Conservation (phyloP, 2,329 filamentous ascomycete species). For the Keithomyces neogunnii region DNA sequence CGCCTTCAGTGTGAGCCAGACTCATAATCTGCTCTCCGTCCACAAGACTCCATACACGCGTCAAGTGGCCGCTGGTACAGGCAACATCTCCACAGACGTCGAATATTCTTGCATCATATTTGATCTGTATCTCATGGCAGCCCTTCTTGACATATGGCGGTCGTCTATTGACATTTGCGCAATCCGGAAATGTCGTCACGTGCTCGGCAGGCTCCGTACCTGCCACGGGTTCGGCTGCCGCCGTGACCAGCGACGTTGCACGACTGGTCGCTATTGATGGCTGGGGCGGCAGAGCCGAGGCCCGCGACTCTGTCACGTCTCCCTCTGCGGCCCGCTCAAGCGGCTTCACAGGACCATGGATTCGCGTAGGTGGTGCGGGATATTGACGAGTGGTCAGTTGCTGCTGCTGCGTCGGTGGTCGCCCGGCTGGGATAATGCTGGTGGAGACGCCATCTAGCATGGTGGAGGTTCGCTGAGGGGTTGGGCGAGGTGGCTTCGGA, state of each 20-base stretch:
- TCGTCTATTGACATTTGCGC: conserved; percentile 74
- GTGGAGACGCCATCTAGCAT: conserved; percentile 9
- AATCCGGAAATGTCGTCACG: conserved; percentile 68
- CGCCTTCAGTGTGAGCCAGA: conserved; percentile 73
- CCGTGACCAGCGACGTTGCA: background rate
- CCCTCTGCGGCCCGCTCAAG: conserved; percentile 26
- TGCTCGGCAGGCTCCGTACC: conserved; percentile 38
- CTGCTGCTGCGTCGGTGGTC: conserved; percentile 13
- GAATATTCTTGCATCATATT: conserved; percentile 79
- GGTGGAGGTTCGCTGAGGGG: conserved; percentile 17
- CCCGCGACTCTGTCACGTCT: conserved; percentile 6
- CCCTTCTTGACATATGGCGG: conserved; percentile 68
- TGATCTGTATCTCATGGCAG: conserved; percentile 68
- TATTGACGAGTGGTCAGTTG: conserved; percentile 17
- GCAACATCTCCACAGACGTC: conserved; percentile 83
- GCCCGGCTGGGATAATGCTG: conserved; percentile 16
- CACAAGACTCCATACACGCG: conserved; percentile 76
- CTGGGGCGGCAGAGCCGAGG: conserved; percentile 1
- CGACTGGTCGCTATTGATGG: conserved; percentile 10
- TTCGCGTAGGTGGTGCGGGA: conserved; percentile 20
- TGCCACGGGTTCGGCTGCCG: conserved; percentile 13
- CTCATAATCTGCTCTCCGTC: conserved; percentile 78
- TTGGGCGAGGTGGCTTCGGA: conserved; percentile 36
- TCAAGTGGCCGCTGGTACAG: conserved; percentile 80
- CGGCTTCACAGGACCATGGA: conserved; percentile 22